Conservation (phyloP, 208 protist species). For the Acanthamoeba sp. region DNA sequence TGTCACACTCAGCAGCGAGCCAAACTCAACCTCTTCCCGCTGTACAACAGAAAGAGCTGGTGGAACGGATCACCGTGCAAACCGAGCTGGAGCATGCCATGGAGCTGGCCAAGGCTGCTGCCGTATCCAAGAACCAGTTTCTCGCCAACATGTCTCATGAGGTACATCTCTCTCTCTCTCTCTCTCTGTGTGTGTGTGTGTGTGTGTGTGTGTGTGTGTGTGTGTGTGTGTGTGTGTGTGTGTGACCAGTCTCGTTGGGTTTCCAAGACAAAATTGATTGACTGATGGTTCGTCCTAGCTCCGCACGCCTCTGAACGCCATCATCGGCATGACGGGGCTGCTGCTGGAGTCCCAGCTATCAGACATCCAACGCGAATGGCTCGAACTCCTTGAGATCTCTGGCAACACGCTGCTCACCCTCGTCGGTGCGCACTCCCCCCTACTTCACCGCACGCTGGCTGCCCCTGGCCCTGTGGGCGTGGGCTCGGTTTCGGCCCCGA, state of each 20-base stretch:
- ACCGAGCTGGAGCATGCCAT: constrained; percentile 17
- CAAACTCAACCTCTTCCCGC: not conserved
- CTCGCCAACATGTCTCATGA: constrained; percentile 53
- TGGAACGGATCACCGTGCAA: not conserved
- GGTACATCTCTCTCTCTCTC: too few relatives aligned
- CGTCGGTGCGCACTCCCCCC: not conserved
- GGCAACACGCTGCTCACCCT: constrained; percentile 24
- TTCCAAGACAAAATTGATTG: not conserved
- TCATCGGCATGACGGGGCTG: constrained; percentile 32
- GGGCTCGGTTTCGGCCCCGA: too few relatives aligned
- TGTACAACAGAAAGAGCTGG: not conserved
- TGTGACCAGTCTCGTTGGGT: too few relatives aligned
- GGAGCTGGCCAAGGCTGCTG: constrained; percentile 23
- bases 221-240: too few relatives aligned
- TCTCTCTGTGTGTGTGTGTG: too few relatives aligned
- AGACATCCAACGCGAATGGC: constrained; percentile 14
- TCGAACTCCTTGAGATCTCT: constrained; percentile 17
- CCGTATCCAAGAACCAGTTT: constrained; percentile 50
- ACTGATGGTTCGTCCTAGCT: not conserved
- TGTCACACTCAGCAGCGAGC: not conserved
- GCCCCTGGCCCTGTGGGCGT: too few relatives aligned
- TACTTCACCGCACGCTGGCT: not conserved
- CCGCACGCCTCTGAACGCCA: constrained; percentile 35
- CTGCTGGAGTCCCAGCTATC: not conserved
- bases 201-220: too few relatives aligned